Percentiles rank a stretch among this genome's conserved stretches.
Evolutionary conservation across 192 early-diverging fungal genomes (phyloP).

Genomic region (Entomortierella lignicola): DNA sequence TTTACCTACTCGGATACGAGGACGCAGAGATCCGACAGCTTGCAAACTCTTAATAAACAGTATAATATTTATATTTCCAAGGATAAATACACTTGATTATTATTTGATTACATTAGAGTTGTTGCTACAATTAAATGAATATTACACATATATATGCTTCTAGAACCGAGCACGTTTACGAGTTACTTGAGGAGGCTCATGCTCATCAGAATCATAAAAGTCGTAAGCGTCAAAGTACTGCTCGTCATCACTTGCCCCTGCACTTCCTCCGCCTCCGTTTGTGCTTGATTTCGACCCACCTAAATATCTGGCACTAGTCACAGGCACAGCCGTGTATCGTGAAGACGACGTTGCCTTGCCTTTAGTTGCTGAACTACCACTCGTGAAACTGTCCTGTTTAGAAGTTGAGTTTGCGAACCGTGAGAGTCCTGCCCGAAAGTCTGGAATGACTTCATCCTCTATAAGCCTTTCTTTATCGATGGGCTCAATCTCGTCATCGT

Average conservation of each 20-base stretch:
- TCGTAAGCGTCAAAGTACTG: slow-evolving; percentile 38
- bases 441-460: not conserved
- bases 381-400: not conserved
- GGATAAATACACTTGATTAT: too few species aligned
- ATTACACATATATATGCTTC: too few species aligned
- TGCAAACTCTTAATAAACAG: slow-evolving; percentile 41
- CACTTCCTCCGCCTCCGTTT: not conserved
- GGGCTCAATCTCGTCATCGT: not conserved
- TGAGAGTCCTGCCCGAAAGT: slow-evolving; percentile 18
- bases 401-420: slow-evolving; percentile 5
- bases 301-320: not conserved
- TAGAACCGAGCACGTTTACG: slow-evolving; percentile 26
- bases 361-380: not conserved
- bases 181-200: slow-evolving; percentile 38
- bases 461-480: slow-evolving; percentile 8
- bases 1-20: slow-evolving; percentile 91
- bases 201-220: slow-evolving; percentile 44
- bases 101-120: too few species aligned
- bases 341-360: not conserved
- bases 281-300: not conserved
- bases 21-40: slow-evolving; percentile 79
- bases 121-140: too few species aligned
- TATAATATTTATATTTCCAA: too few species aligned
- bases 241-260: slow-evolving; percentile 30
- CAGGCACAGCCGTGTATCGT: not conserved